A percentile compares a stretch with the other conserved stretches of the same genome.
Conservation (phyloP, 345 rosid species). For the Raphanus sativus region DNA sequence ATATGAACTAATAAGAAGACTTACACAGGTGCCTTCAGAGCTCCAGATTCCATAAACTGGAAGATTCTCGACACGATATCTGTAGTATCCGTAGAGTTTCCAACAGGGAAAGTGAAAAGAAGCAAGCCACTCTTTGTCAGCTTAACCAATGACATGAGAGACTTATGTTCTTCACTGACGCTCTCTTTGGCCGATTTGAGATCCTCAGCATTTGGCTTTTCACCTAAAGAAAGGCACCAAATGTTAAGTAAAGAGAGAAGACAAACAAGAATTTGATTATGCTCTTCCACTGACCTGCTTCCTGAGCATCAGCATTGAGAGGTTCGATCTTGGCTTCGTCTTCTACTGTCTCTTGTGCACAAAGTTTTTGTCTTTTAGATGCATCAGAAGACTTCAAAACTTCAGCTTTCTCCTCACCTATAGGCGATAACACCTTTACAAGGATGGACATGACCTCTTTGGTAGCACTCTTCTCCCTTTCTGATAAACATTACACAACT, state of each 20-base stretch:
- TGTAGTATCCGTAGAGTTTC: conserved; percentile 44
- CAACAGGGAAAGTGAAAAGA: conserved; percentile 58
- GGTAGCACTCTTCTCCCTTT: conserved; percentile 93
- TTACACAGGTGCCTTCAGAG: conserved; percentile 64
- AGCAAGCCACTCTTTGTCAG: conserved; percentile 81
- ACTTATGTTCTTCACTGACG: conserved; percentile 33
- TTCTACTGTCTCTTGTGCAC: conserved; percentile 35
- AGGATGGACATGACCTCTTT: conserved; percentile 83
- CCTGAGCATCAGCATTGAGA: too few species aligned
- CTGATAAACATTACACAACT: conserved; percentile 39
- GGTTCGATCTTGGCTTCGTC: too few species aligned
- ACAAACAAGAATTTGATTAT: neutral
- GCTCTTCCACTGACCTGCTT: too few species aligned
- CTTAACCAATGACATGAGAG: conserved; percentile 79
- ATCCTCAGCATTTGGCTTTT: conserved; percentile 27
- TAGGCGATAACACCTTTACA: conserved; percentile 57
- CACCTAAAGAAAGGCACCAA: conserved; percentile 35
- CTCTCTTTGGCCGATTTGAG: conserved; percentile 31
- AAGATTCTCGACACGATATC: conserved; percentile 53
- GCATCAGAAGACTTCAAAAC: conserved; percentile 35
- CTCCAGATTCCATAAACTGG: conserved; percentile 56
- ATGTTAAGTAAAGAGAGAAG: neutral
- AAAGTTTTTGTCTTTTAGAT: conserved; percentile 57
- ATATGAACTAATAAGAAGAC: conserved; percentile 26
- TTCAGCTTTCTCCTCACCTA: conserved; percentile 27